These are phyloP conservation scores for Populus hybrid DNA, from an alignment of 441 rosid species.

Conservation along the genomic window DNA sequence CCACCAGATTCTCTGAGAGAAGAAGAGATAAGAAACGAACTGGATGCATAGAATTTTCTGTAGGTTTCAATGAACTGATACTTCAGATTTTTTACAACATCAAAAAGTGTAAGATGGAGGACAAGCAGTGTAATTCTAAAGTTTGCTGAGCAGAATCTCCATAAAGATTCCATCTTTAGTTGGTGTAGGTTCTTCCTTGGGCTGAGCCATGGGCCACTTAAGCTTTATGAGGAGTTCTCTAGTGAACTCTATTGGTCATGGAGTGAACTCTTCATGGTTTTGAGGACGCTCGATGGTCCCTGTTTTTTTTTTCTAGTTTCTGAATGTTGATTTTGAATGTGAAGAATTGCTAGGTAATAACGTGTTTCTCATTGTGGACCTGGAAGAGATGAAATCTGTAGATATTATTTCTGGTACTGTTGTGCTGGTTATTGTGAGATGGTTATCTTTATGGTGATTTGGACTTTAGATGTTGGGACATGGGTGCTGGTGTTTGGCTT, in stretches of 20 bases:
- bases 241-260: background rate
- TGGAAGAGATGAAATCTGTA: background rate
- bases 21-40: background rate
- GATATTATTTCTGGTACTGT: background rate
- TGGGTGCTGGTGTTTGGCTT: background rate
- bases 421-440: background rate
- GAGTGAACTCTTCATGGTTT: background rate
- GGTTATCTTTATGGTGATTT: background rate
- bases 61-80: background rate
- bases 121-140: background rate
- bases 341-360: slow-evolving; percentile 3
- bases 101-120: background rate
- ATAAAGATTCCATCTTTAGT: background rate
- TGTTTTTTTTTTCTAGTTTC: background rate
- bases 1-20: slow-evolving; percentile 14
- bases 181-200: background rate
- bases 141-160: slow-evolving; percentile 8
- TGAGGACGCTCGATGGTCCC: background rate
- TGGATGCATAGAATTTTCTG: background rate
- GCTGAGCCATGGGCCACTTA: background rate
- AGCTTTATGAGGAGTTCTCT: background rate
- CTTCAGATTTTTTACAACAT: slow-evolving; percentile 1
- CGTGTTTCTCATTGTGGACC: background rate
- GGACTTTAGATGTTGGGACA: background rate
- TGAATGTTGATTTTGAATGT: slow-evolving; percentile 1